These are phyloP conservation scores for Acanthamoeba royreba DNA, from an alignment of 208 protist species.

Conservation along the genomic window DNA sequence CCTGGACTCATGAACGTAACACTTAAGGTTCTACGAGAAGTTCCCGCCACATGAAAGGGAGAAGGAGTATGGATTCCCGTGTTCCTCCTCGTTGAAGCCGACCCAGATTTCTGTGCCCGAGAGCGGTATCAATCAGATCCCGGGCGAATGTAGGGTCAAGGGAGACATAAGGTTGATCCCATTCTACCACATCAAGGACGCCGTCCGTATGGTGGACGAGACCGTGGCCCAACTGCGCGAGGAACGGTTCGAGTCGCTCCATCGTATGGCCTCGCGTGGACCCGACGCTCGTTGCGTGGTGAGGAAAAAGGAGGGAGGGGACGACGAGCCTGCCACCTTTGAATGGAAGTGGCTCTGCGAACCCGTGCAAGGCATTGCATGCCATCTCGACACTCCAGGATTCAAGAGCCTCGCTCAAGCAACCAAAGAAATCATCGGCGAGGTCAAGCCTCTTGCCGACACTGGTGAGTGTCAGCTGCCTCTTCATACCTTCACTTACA, in stretches of 20 bases:
- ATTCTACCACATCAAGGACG: conserved; percentile 67
- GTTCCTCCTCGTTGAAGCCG: conserved; percentile 72
- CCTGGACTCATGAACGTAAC: too few species aligned
- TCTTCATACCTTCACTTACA: background rate
- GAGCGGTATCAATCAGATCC: conserved; percentile 69
- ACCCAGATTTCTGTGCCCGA: conserved; percentile 55
- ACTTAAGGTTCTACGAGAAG: conserved; percentile 66
- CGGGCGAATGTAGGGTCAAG: conserved; percentile 58
- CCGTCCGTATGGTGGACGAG: conserved; percentile 50
- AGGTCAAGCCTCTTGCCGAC: conserved; percentile 63
- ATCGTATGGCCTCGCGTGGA: background rate
- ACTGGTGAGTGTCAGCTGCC: conserved; percentile 53
- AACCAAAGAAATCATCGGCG: conserved; percentile 52
- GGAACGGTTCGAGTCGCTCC: background rate
- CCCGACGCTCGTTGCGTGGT: background rate
- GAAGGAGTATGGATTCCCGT: conserved; percentile 62
- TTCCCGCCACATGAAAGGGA: conserved; percentile 69
- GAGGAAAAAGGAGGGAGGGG: background rate
- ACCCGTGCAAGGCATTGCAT: conserved; percentile 44
- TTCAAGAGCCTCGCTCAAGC: conserved; percentile 51
- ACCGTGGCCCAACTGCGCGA: conserved; percentile 64
- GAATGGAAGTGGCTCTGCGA: conserved; percentile 32
- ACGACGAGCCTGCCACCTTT: background rate
- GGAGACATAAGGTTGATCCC: conserved; percentile 76
- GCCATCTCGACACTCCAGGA: conserved; percentile 39